A percentile compares a stretch with the other conserved stretches of the same genome.
phyloP scores from a whole-genome alignment of 306 rosid genomes.

The Vicia sativa region DNA sequence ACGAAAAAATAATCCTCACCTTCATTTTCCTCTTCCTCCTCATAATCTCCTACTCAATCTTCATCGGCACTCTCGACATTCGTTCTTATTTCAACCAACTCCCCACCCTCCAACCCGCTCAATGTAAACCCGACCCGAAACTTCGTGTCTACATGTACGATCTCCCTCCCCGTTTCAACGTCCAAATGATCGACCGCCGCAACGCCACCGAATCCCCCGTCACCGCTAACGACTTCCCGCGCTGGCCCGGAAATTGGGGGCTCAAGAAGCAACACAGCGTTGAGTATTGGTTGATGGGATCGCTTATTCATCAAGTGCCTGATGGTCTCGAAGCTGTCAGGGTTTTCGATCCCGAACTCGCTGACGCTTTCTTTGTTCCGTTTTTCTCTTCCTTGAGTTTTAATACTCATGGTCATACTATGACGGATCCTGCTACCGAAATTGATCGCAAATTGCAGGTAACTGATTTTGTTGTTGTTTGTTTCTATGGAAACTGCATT shows the following conservation, averaged over 20 bases:
- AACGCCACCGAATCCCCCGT: constrained; percentile 57
- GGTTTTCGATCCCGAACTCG: constrained; percentile 85
- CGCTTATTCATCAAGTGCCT: constrained; percentile 56
- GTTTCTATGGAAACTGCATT: constrained; percentile 4
- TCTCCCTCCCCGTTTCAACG: constrained; percentile 92
- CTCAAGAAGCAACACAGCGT: constrained; percentile 88
- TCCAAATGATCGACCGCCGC: constrained; percentile 68
- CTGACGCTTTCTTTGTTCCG: constrained; percentile 88
- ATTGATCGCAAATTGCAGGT: constrained; percentile 94
- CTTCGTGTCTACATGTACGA: constrained; percentile 86
- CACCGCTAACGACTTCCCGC: constrained; percentile 57
- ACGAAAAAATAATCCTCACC: constrained; percentile 52
- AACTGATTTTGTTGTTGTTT: background rate
- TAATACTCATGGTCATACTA: constrained; percentile 80
- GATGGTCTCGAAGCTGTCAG: constrained; percentile 53
- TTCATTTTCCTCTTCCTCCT: constrained; percentile 55
- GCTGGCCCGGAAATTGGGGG: constrained; percentile 86
- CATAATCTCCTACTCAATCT: constrained; percentile 63
- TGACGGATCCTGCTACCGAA: constrained; percentile 81
- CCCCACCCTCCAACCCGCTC: constrained; percentile 28
- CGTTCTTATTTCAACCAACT: constrained; percentile 74
- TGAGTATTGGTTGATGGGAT: constrained; percentile 99
- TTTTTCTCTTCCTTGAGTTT: constrained; percentile 93
- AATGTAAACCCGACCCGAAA: constrained; percentile 51
- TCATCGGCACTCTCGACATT: constrained; percentile 61